These are phyloP conservation scores for Mediolabrus comicus DNA, from an alignment of 108 stramenopile species.

Conservation along the genomic window DNA sequence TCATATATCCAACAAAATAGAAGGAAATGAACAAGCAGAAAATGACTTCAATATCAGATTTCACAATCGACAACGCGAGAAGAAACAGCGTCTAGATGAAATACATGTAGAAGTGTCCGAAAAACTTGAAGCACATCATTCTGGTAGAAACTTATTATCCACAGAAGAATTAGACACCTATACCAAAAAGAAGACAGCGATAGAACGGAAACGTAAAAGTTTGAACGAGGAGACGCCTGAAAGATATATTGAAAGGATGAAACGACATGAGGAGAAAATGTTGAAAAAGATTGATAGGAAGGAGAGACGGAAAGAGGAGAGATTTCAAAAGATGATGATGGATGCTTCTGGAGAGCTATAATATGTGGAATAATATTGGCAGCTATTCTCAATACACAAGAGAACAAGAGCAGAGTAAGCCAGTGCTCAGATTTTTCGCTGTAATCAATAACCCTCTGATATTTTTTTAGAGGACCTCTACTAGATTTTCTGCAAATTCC, in stretches of 20 bases:
- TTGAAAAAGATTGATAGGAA: not conserved
- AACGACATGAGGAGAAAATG: conserved; percentile 3
- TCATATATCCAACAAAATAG: not conserved
- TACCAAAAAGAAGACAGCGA: not conserved
- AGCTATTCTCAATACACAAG: too few species aligned
- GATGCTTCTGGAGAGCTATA: not conserved
- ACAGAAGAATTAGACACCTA: not conserved
- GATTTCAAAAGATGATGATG: not conserved
- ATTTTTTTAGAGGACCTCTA: too few species aligned
- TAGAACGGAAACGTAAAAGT: conserved; percentile 1
- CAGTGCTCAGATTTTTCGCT: too few species aligned
- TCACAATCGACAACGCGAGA: not conserved
- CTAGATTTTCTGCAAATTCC: too few species aligned
- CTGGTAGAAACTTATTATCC: not conserved
- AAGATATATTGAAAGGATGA: conserved; percentile 2
- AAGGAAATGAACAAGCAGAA: too few species aligned
- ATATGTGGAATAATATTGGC: too few species aligned
- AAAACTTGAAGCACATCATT: not conserved
- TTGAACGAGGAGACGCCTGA: not conserved
- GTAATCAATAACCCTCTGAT: too few species aligned
- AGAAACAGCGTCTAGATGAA: not conserved
- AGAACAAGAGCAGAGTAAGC: too few species aligned
- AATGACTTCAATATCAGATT: not conserved
- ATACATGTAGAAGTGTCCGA: not conserved
- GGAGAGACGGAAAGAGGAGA: conserved; percentile 1